Evolutionary conservation across 2,329 filamentous ascomycete species (phyloP).

Genomic region (Aspergillus texensis): DNA sequence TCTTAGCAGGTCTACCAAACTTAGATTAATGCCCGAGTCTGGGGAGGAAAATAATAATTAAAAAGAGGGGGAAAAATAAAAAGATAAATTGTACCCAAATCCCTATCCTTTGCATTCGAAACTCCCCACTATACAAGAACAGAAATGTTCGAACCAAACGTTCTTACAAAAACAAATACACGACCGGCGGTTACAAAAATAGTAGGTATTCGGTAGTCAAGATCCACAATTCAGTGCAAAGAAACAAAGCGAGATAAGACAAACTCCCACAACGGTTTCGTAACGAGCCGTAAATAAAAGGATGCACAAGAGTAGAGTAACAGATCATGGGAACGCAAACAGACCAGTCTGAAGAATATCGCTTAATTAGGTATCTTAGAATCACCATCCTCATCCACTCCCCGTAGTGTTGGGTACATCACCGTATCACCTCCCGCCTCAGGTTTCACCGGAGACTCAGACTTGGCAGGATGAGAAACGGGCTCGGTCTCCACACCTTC

Average conservation of each 20-base stretch:
- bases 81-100: not conserved
- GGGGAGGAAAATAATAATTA: not conserved
- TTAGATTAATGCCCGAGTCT: not conserved
- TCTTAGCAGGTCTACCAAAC: not conserved
- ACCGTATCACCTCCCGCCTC: constrained; percentile 30
- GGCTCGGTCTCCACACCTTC: constrained; percentile 42
- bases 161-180: not conserved
- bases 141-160: not conserved
- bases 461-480: constrained; percentile 42
- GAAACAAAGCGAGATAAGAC: constrained; percentile 11
- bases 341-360: constrained; percentile 18
- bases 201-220: not conserved
- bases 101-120: not conserved
- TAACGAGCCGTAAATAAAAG: constrained; percentile 7
- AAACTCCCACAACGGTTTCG: constrained; percentile 10
- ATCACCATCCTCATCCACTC: constrained; percentile 39
- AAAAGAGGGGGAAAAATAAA: not conserved
- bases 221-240: not conserved
- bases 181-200: not conserved
- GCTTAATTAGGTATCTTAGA: constrained; percentile 37
- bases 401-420: constrained; percentile 37
- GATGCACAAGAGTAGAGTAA: not conserved
- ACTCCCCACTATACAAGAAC: constrained; percentile 1
- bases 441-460: constrained; percentile 20
- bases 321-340: constrained; percentile 11